phyloP scores from a whole-genome alignment of 352 stramenopile genomes.

The Plasmopara muralis region DNA sequence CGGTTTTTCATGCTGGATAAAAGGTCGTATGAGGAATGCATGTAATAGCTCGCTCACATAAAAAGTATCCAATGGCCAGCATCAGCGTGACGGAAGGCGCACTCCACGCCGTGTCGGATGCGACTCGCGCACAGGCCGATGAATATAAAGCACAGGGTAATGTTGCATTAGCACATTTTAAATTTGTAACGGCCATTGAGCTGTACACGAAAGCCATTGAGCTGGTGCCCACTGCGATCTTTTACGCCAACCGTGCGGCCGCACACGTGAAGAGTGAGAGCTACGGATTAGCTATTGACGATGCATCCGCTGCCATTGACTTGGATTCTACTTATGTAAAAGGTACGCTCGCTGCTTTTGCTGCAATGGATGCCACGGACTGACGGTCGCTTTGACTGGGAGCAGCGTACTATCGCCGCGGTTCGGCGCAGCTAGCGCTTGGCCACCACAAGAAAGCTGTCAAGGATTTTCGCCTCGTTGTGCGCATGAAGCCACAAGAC shows the following conservation, averaged over 20 bases:
- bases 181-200: conserved; percentile 74
- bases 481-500: conserved; percentile 93
- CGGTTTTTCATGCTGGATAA: conserved; percentile 11
- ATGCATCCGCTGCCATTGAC: conserved; percentile 92
- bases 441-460: conserved; percentile 95
- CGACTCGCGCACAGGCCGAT: conserved; percentile 54
- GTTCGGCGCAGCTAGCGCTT: conserved; percentile 94
- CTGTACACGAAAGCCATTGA: conserved; percentile 88
- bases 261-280: conserved; percentile 98
- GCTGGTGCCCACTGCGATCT: conserved; percentile 85
- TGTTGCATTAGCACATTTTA: conserved; percentile 68
- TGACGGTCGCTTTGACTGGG: conserved; percentile 4
- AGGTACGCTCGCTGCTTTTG: conserved; percentile 31
- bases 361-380: background rate
- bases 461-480: conserved; percentile 96
- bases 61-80: conserved; percentile 23
- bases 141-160: conserved; percentile 85
- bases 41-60: background rate
- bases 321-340: conserved; percentile 96
- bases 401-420: conserved; percentile 94
- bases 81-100: conserved; percentile 42
- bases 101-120: conserved; percentile 52
- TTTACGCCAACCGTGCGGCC: conserved; percentile 93
- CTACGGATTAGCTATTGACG: conserved; percentile 96
- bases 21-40: conserved; percentile 4